Conservation (phyloP, 2,329 filamentous ascomycete species). For the Claviceps sorghi region DNA sequence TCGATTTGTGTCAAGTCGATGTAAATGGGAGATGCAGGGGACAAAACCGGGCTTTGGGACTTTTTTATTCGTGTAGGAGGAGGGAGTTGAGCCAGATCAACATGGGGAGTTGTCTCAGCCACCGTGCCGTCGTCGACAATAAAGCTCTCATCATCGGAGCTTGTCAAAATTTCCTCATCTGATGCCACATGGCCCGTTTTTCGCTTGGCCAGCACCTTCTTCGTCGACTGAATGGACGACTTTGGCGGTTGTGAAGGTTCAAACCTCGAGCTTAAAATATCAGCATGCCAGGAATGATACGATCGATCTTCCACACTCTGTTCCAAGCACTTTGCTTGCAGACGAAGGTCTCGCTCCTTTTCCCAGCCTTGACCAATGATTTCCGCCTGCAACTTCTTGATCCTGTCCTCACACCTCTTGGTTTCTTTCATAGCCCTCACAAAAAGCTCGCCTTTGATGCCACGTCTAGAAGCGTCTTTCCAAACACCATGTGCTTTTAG, state of each 20-base stretch:
- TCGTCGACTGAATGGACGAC: constrained; percentile 11
- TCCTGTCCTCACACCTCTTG: constrained; percentile 30
- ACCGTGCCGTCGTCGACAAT: constrained; percentile 21
- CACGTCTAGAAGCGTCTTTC: constrained; percentile 35
- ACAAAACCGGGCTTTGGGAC: constrained; percentile 4
- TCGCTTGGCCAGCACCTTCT: constrained; percentile 1
- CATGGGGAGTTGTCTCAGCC: background rate
- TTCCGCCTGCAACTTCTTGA: constrained; percentile 39
- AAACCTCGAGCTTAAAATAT: constrained; percentile 26
- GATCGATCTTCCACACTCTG: constrained; percentile 48
- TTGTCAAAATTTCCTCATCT: constrained; percentile 31
- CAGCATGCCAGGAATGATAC: constrained; percentile 34
- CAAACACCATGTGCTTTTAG: constrained; percentile 47
- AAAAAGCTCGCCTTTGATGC: constrained; percentile 25
- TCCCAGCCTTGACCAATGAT: constrained; percentile 40
- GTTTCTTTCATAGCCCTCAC: constrained; percentile 27
- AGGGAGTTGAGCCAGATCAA: background rate
- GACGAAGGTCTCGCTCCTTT: constrained; percentile 34
- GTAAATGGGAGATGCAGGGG: constrained; percentile 9
- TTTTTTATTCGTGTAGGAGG: background rate
- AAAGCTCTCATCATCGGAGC: constrained; percentile 35
- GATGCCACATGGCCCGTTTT: constrained; percentile 19
- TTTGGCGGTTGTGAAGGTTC: constrained; percentile 27
- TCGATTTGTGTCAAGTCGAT: constrained; percentile 18
- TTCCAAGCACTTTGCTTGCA: constrained; percentile 46